A percentile compares a stretch with the other conserved stretches of the same genome.
Evolutionary conservation across 192 early-diverging fungal species (phyloP).

Genomic region (Lunasporangiospora selenospora): DNA sequence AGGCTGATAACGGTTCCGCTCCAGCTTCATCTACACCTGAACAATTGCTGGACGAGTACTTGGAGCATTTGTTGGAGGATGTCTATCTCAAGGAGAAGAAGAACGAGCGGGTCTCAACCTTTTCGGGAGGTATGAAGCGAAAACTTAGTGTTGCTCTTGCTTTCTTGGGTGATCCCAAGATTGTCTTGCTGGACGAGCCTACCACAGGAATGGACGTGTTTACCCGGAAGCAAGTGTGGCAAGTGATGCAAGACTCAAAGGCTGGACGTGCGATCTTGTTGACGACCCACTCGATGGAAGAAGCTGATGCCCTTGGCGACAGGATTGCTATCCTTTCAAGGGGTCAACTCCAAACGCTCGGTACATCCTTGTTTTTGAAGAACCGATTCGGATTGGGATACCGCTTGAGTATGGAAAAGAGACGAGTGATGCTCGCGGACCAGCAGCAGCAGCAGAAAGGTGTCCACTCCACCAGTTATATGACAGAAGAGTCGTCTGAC

Average conservation of each 20-base stretch:
- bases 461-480: neutral
- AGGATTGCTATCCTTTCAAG: conserved; percentile 55
- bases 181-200: conserved; percentile 63
- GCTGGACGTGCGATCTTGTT: conserved; percentile 55
- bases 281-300: conserved; percentile 72
- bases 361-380: conserved; percentile 65
- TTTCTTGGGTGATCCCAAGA: conserved; percentile 57
- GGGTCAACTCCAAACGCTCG: conserved; percentile 58
- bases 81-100: conserved; percentile 50
- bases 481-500: conserved; percentile 5
- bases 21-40: neutral
- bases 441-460: conserved; percentile 2
- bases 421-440: conserved; percentile 44
- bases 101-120: conserved; percentile 33
- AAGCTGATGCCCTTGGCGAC: conserved; percentile 63
- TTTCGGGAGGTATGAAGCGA: conserved; percentile 67
- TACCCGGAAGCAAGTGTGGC: conserved; percentile 59
- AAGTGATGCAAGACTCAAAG: conserved; percentile 58
- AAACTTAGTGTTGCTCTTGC: conserved; percentile 59
- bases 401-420: conserved; percentile 52
- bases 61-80: conserved; percentile 36
- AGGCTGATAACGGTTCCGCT: neutral
- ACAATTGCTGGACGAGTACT: conserved; percentile 29
- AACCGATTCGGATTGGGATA: conserved; percentile 64
- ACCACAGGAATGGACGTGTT: conserved; percentile 67